A percentile compares a stretch with the other conserved stretches of the same genome.
These are phyloP conservation scores for Paramyrothecium sp. DNA, from an alignment of 2,329 filamentous ascomycete genomes.

Conservation along the genomic window DNA sequence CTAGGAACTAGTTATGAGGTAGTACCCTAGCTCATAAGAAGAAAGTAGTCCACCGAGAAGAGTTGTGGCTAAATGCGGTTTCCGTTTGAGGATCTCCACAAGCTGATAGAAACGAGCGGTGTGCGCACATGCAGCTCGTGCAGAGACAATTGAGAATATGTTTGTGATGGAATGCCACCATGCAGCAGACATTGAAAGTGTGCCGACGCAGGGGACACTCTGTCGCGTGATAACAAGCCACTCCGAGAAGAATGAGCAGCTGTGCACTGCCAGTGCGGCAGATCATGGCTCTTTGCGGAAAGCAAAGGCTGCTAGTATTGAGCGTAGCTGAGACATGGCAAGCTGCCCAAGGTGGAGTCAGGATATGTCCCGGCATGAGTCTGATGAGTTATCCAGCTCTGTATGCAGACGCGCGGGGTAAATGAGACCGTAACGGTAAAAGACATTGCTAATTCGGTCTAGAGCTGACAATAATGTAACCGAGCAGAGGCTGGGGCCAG, in stretches of 20 bases:
- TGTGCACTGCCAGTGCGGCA: neutral
- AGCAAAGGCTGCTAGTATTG: neutral
- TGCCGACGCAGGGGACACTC: neutral
- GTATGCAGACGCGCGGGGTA: no score
- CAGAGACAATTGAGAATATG: neutral
- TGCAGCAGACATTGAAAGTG: neutral
- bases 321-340: neutral
- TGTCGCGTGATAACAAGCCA: neutral
- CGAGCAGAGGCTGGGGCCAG: no score
- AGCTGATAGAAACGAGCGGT: neutral
- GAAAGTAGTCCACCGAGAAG: neutral
- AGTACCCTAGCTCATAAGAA: no score
- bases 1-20: no score
- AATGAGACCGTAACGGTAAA: no score
- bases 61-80: neutral
- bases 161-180: neutral
- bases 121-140: neutral
- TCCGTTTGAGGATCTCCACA: neutral
- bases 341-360: neutral
- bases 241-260: neutral
- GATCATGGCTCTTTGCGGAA: neutral
- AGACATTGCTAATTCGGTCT: no score
- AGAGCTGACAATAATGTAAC: no score
- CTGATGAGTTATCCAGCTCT: no score
- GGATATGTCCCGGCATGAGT: neutral